Evolutionary conservation across 2,329 filamentous ascomycete genomes (phyloP).

Genomic region (Monilinia laxa): DNA sequence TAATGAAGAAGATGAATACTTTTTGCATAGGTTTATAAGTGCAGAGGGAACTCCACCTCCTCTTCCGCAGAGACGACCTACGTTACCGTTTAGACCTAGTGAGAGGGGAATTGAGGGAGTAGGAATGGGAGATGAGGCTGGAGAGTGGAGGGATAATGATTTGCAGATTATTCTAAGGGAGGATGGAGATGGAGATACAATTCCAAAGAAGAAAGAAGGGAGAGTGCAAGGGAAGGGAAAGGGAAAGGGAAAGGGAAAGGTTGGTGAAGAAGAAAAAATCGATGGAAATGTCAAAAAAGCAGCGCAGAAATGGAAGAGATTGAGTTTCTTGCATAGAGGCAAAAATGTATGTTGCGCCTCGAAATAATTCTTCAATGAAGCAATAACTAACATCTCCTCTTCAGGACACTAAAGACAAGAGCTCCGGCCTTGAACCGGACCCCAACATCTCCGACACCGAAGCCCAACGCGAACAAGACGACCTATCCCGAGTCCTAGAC

Average conservation of each 20-base stretch:
- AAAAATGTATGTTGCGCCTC: slow-evolving; percentile 33
- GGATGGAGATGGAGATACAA: slow-evolving; percentile 44
- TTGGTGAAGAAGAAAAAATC: slow-evolving; percentile 31
- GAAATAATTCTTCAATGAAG: not conserved
- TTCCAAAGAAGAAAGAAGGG: slow-evolving; percentile 43
- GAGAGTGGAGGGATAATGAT: slow-evolving; percentile 34
- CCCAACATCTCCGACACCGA: slow-evolving; percentile 44
- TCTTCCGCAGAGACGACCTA: slow-evolving; percentile 45
- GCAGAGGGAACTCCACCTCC: slow-evolving; percentile 51
- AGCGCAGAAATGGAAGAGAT: slow-evolving; percentile 43
- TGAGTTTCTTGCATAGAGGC: slow-evolving; percentile 42
- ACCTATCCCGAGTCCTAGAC: slow-evolving; percentile 77
- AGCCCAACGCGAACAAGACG: slow-evolving; percentile 57
- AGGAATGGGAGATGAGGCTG: slow-evolving; percentile 23
- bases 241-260: slow-evolving; percentile 38
- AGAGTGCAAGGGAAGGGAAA: slow-evolving; percentile 42
- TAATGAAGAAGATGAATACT: slow-evolving; percentile 56
- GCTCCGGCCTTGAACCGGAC: slow-evolving; percentile 43
- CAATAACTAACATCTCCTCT: slow-evolving; percentile 39
- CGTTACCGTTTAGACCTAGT: slow-evolving; percentile 21
- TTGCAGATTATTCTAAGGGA: slow-evolving; percentile 46
- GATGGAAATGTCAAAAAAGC: slow-evolving; percentile 37
- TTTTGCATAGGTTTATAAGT: slow-evolving; percentile 56
- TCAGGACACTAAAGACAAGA: slow-evolving; percentile 41
- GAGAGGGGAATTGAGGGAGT: not conserved